Base-by-base conservation (phyloP, 202 grass and related monocot genomes). In the Zizania palustris region DNA sequence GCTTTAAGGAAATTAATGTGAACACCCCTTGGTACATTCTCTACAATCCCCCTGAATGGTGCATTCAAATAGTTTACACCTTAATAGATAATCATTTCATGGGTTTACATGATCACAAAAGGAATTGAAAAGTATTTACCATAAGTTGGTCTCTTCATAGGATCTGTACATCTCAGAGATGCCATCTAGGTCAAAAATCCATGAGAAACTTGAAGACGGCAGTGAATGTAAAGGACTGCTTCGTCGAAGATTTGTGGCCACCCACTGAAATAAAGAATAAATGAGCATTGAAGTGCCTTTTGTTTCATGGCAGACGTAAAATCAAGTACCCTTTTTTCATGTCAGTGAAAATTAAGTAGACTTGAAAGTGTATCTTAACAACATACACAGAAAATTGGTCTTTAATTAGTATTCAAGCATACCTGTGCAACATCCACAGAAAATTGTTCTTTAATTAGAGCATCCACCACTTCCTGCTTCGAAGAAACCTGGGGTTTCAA, bases 91-190 rank as follows among this genome's bases (percentile, higher is more conserved):
- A 20, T 4, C 3, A 35, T 41, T 45, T 54, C 1, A 4, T 16
- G 44, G 11, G 63, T 1, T 28, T 62, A 37, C 10, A 73, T 69
- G 43, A 41, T 78, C 63, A 67, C 6, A 55, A 16, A 6, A 60
- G 9, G 41, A 11, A 85, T 38, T 13, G 5, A 9, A 4, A 45
- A 69, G 22, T 36, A 58, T 40, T 56, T 88, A 94, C 95, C 95
- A 98, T 78, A 98, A 90, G 74, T 92, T 98, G 77, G 89, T 76
- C 76, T 94, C 89, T 86, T 98, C 95, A 60, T 98, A 98, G 10
- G 95, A 98, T 9, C 76, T 86, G 60, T 94, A 98, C 91, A 98
- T 98, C 63, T 98, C 91, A n/a, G 89, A 81, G 45, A 94, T 98
- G 49, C 95, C 95, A 63, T 86, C 86, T 21, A 98, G 84, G 51